Evolutionary conservation across 352 stramenopile species (phyloP), one percentile per base, ranked within the genome.

Genomic region (Phytophthora lateralis): DNA sequence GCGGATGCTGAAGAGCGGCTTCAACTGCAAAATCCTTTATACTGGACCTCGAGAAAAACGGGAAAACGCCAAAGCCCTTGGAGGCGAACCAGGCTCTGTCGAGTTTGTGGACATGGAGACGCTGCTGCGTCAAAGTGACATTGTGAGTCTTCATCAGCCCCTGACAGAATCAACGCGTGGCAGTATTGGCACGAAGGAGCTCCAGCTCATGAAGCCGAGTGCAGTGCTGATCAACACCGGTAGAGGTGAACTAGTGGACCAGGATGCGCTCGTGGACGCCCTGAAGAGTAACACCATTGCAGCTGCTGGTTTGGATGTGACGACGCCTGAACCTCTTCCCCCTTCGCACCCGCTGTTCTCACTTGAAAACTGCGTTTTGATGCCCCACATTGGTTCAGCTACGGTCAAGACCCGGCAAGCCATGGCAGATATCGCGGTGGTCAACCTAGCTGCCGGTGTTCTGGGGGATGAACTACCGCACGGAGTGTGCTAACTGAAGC

Each of bases 211-310:
- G 85, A 93, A 96, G 60, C 50, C 72, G 10, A 73, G 71, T 29
- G 87, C 90, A n/a, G 85, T 97, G 48, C 75, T 98, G 37, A 86
- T 98, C 37, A 98, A 98, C 68, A 97, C 95, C 56, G 89, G 88
- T 35, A 79, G 93, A 38, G 93, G 93, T 37, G 90, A 95, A 21
- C 78, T 98, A 44, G 82, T 98, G 34, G 87, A 98, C 62, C 92
- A 97, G 55, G 80, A 92, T 24, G 83, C 85, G 26, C 75, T 94
- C 3, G 50, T 77, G 17, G 17, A 78, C 2, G 82, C 79, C 4
- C 67, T 94, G 1, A 38, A 37, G 5, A 71, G 53, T 7, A 69
- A 81, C 24, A 15, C 56, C 30, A 87, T 93, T 46, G 80, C 78
- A 11, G 76, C 69, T 7, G 84, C 82, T 6, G 82, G 71, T 26